phyloP scores from a whole-genome alignment of 139 green algal species.

The Axilococcus clingmanii region DNA sequence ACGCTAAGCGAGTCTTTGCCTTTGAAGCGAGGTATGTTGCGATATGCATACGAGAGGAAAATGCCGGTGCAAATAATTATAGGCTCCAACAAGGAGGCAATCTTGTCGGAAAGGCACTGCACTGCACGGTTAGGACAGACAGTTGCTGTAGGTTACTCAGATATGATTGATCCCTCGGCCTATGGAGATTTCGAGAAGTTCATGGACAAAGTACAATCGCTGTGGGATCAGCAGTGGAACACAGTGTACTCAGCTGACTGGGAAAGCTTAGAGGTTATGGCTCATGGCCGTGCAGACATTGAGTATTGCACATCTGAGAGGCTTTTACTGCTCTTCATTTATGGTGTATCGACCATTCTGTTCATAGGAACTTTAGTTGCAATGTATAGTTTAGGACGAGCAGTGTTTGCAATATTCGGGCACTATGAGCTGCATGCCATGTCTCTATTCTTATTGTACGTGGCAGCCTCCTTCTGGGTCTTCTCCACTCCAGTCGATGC shows the following conservation, averaged over 20 bases:
- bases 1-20: slow-evolving; percentile 48
- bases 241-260: slow-evolving; percentile 18
- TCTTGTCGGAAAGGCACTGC: slow-evolving; percentile 16
- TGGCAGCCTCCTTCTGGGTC: slow-evolving; percentile 2
- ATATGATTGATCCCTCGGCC: slow-evolving; percentile 31
- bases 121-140: slow-evolving; percentile 19
- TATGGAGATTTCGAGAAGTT: slow-evolving; percentile 54
- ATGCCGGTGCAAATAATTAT: slow-evolving; percentile 72
- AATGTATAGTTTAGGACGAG: not conserved
- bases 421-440: not conserved
- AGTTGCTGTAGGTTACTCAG: slow-evolving; percentile 20
- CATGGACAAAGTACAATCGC: slow-evolving; percentile 30
- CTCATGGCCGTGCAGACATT: not conserved
- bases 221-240: slow-evolving; percentile 53
- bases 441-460: not conserved
- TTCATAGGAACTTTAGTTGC: not conserved
- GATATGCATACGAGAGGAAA: slow-evolving; percentile 66
- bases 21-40: slow-evolving; percentile 84
- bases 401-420: not conserved
- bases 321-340: slow-evolving; percentile 2
- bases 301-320: not conserved
- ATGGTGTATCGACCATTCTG: not conserved
- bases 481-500: not conserved
- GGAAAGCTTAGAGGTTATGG: not conserved
- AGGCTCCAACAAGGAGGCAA: slow-evolving; percentile 54